Evolutionary conservation across 202 grass and related monocot species (phyloP), one percentile per base, ranked within the genome.

Genomic region (Brachypodium distachyon): DNA sequence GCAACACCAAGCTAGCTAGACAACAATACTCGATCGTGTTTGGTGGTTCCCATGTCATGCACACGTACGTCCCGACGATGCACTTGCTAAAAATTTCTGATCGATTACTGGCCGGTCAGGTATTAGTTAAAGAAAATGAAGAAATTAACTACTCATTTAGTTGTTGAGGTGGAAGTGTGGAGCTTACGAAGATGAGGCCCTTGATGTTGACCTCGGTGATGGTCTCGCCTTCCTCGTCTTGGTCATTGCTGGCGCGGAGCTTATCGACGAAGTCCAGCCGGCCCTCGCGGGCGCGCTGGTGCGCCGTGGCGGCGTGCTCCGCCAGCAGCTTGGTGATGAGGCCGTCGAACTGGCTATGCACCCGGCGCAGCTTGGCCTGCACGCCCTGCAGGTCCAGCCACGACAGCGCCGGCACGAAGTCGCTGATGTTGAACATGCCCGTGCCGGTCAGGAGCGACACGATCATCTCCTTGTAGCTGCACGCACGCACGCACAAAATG

Each of bases 381-480:
- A 96, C 90, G 18, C 93, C 89, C 81, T 96, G 93, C 72, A 96
- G 71, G 81, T 96, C 93, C 82, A 96, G 67, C 61, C 87, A 22
- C 61, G 93, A 68, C 82, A 96, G 65, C 70, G 84, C 87, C 64
- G 90, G 93, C 61, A 96, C 81, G 71, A 96, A 96, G 80, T 96
- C 93, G 34, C 93, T 73, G 65, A 96, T 88, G 84, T 92, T 92
- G 85, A 96, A 96, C 70, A 96, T 27, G 13, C 90, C 93, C 0
- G 67, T 64, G 3, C 93, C 93, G 1, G 93, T 96, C 70, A 96
- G 72, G 34, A 96, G 84, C 40, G 90, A 84, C 49, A 90, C 67
- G 76, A 96, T 84, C 93, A 96, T 96, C 42, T 92, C 93, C 84
- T 96, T 96, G 79, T 96, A 96, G 19, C 88, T 81, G 77, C 87